Conservation (phyloP, 768 basidiomycete species). For the Auricularia cornea region DNA sequence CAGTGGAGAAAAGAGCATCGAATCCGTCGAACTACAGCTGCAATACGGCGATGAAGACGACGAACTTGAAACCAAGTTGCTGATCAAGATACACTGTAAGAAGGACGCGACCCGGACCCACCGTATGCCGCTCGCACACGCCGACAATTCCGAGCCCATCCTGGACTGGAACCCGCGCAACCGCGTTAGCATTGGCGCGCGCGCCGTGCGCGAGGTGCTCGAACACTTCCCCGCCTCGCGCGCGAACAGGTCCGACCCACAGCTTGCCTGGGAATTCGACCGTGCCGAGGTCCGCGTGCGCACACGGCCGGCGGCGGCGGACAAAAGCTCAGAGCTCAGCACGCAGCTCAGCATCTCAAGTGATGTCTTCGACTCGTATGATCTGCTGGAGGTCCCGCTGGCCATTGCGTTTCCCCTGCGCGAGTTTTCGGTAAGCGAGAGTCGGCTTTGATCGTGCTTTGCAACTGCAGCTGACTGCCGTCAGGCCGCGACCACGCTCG, state of each 20-base stretch:
- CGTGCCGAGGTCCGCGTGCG: constrained; percentile 59
- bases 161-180: constrained; percentile 40
- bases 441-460: neutral
- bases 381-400: constrained; percentile 52
- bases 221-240: constrained; percentile 70
- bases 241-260: constrained; percentile 61
- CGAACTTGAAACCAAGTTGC: constrained; percentile 59
- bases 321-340: constrained; percentile 63
- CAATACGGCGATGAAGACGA: constrained; percentile 37
- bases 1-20: constrained; percentile 68
- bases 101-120: constrained; percentile 87
- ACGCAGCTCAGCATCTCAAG: constrained; percentile 71
- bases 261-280: constrained; percentile 74
- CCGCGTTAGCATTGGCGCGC: constrained; percentile 61
- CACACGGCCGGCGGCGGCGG: constrained; percentile 57
- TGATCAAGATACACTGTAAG: constrained; percentile 72
- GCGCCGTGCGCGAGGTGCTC: constrained; percentile 64
- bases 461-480: neutral
- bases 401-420: constrained; percentile 73
- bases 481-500: constrained; percentile 73
- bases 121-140: constrained; percentile 49
- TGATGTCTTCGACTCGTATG: constrained; percentile 76
- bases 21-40: constrained; percentile 54
- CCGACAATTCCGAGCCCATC: constrained; percentile 50
- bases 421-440: constrained; percentile 64